These are phyloP conservation scores for Hippophae rhamnoides DNA, from an alignment of 306 rosid species.

Conservation along the genomic window DNA sequence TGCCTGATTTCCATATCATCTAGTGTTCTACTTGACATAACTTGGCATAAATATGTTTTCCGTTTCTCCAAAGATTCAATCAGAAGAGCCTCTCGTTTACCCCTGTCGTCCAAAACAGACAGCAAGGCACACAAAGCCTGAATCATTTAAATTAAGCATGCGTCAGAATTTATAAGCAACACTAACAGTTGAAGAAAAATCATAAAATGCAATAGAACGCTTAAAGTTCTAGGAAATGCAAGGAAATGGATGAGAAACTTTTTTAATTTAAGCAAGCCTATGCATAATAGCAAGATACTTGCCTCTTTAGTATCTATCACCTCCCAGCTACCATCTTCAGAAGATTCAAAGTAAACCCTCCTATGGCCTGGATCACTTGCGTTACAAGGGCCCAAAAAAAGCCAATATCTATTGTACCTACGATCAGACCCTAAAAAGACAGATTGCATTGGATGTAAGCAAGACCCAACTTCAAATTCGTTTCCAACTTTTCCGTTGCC, in stretches of 20 bases:
- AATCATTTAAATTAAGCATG: slow-evolving; percentile 21
- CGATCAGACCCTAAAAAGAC: slow-evolving; percentile 97
- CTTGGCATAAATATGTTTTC: slow-evolving; percentile 42
- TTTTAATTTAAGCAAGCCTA: background rate
- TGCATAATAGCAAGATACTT: slow-evolving; percentile 11
- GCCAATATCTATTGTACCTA: slow-evolving; percentile 93
- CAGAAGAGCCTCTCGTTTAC: slow-evolving; percentile 86
- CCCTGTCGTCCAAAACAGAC: slow-evolving; percentile 85
- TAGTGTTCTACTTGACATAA: slow-evolving; percentile 42
- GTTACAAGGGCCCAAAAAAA: slow-evolving; percentile 90
- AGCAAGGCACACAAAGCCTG: slow-evolving; percentile 71
- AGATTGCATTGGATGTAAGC: slow-evolving; percentile 77
- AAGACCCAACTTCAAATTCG: slow-evolving; percentile 19
- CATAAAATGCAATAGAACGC: no score
- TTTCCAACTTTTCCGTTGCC: slow-evolving; percentile 25
- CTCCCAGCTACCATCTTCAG: slow-evolving; percentile 98
- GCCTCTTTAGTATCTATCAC: slow-evolving; percentile 92
- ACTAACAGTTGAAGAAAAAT: slow-evolving; percentile 1
- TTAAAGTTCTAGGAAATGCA: no score
- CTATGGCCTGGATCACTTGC: slow-evolving; percentile 80
- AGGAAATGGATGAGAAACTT: no score
- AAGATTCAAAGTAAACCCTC: slow-evolving; percentile 95
- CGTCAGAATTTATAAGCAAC: background rate
- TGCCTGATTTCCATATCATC: slow-evolving; percentile 25
- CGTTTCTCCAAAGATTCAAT: slow-evolving; percentile 76